Percentiles rank a stretch among this genome's conserved stretches.
phyloP scores from a whole-genome alignment of 441 rosid species.

The Metrosideros polymorpha region DNA sequence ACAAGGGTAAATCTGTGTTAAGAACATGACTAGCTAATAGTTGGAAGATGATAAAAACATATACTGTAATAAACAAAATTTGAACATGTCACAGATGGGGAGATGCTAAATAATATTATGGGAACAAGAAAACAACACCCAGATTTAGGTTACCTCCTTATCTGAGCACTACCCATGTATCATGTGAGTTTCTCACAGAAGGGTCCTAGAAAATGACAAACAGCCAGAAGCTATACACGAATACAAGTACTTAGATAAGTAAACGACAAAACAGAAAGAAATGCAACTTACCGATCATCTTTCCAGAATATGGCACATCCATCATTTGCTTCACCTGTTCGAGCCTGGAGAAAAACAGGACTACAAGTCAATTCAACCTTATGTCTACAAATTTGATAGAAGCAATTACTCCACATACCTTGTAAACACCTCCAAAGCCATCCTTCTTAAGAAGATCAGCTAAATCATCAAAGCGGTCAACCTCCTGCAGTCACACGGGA shows the following conservation, averaged over 20 bases:
- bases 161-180: not conserved
- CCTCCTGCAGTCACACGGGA: slow-evolving; percentile 47
- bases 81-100: not conserved
- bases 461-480: slow-evolving; percentile 75
- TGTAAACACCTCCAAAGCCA: slow-evolving; percentile 76
- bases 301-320: slow-evolving; percentile 96
- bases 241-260: not conserved
- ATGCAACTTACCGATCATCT: slow-evolving; percentile 42
- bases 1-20: slow-evolving; percentile 67
- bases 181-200: not conserved
- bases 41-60: not conserved
- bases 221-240: not conserved
- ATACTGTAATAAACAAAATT: not conserved
- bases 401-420: slow-evolving; percentile 31
- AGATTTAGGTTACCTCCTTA: not conserved
- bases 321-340: slow-evolving; percentile 83
- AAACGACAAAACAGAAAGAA: not conserved
- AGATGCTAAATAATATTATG: not conserved
- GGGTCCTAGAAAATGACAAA: not conserved
- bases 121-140: not conserved
- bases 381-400: not conserved
- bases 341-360: slow-evolving; percentile 38
- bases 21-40: slow-evolving; percentile 21
- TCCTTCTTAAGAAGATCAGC: slow-evolving; percentile 36
- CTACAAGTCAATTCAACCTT: not conserved